Conservation (phyloP, 176 grass and related monocot genomes). For the Ensete ventricosum region DNA sequence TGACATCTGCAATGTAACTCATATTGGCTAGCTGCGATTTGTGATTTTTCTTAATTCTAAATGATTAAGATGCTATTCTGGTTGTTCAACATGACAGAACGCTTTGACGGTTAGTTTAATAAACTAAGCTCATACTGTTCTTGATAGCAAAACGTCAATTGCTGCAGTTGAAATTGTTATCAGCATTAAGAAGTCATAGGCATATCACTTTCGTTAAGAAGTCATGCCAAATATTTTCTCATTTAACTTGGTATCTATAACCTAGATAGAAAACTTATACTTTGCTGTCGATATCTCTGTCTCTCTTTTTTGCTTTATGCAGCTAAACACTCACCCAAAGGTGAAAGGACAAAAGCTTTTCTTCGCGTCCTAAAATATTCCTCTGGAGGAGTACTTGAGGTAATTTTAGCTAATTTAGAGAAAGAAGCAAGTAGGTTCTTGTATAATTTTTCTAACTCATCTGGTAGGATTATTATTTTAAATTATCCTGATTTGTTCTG, state of each 20-base stretch:
- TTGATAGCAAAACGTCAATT: no score
- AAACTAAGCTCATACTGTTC: no score
- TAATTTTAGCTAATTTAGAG: slow-evolving; percentile 29
- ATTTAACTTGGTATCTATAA: not conserved
- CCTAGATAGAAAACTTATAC: not conserved
- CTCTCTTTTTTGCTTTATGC: slow-evolving; percentile 29
- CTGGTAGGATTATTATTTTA: not conserved
- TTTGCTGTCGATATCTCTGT: slow-evolving; percentile 5
- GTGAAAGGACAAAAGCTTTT: slow-evolving; percentile 59
- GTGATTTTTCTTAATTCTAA: no score
- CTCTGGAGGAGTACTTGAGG: slow-evolving; percentile 94
- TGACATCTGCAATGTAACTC: no score
- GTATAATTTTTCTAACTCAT: not conserved
- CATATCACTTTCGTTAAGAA: no score
- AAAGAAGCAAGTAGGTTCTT: not conserved
- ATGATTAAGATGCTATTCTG: no score
- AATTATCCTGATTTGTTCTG: not conserved
- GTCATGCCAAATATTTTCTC: no score
- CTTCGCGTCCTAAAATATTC: slow-evolving; percentile 95
- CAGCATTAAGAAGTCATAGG: no score
- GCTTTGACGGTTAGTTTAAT: no score
- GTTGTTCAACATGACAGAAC: no score
- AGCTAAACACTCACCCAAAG: slow-evolving; percentile 76
- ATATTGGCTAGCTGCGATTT: no score
- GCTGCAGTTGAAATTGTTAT: no score